These are phyloP conservation scores for Ogataea populi-albae DNA, from an alignment of 805 yeast species.

Conservation along the genomic window DNA sequence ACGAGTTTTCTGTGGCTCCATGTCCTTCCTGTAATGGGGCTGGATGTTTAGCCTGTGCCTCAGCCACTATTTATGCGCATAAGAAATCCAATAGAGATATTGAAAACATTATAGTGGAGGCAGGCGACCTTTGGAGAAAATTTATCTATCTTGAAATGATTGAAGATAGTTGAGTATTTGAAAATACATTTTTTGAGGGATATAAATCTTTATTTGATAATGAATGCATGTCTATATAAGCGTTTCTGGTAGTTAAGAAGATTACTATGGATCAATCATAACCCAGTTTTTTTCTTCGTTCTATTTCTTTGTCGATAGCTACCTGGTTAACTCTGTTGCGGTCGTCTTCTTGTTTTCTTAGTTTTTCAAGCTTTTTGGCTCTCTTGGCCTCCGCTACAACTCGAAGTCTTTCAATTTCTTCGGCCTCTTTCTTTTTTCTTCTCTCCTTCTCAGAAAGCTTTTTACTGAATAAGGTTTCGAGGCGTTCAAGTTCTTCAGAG, in stretches of 20 bases:
- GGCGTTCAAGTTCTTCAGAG: constrained; percentile 20
- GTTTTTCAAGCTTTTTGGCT: constrained; percentile 20
- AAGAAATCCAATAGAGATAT: constrained; percentile 47
- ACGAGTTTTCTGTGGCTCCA: constrained; percentile 4
- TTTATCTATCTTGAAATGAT: constrained; percentile 67
- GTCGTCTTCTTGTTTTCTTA: constrained; percentile 20
- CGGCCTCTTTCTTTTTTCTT: constrained; percentile 18
- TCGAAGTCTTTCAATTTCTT: constrained; percentile 32
- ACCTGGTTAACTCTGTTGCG: constrained; percentile 18
- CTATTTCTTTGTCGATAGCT: constrained; percentile 31
- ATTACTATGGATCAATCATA: constrained; percentile 1
- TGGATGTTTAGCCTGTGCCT: constrained; percentile 8
- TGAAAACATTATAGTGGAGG: constrained; percentile 69
- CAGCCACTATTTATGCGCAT: constrained; percentile 11
- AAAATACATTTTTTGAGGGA: background rate
- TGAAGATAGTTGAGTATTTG: constrained; percentile 33
- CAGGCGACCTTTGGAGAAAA: constrained; percentile 86
- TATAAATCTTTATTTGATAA: background rate
- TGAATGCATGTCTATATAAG: too few relatives aligned
- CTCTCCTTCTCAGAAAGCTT: constrained; percentile 16
- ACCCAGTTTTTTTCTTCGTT: constrained; percentile 25
- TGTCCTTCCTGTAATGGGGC: constrained; percentile 12
- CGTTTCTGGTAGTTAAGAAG: background rate
- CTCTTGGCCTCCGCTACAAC: constrained; percentile 26
- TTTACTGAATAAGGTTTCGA: constrained; percentile 22